Evolutionary conservation across 306 rosid genomes (phyloP).

Genomic region (Urtica urens): DNA sequence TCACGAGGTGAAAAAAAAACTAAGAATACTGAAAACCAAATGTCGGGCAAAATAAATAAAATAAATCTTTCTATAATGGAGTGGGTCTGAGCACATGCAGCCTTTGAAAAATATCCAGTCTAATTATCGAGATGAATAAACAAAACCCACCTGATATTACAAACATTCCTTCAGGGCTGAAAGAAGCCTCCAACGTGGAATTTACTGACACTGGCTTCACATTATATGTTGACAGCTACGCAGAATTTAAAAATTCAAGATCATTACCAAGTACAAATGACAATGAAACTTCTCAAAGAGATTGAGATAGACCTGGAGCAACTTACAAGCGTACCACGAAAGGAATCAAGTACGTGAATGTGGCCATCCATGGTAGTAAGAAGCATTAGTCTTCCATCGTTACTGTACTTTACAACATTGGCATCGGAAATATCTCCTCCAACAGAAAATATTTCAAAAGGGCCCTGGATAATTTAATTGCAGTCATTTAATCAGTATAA

Average conservation of each 20-base stretch:
- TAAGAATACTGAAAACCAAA: constrained; percentile 9
- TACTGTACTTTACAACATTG: constrained; percentile 87
- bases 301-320: constrained; percentile 6
- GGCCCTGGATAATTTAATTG: constrained; percentile 51
- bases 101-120: neutral
- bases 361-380: constrained; percentile 77
- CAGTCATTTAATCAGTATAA: constrained; percentile 6
- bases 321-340: constrained; percentile 87
- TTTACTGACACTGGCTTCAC: constrained; percentile 62
- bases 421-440: constrained; percentile 92
- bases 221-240: constrained; percentile 76
- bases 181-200: constrained; percentile 91
- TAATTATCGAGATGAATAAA: neutral
- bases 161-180: constrained; percentile 95
- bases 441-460: constrained; percentile 78
- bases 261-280: neutral
- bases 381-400: constrained; percentile 87
- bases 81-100: neutral
- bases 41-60: constrained; percentile 9
- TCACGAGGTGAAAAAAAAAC: constrained; percentile 14
- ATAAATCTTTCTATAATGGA: constrained; percentile 1
- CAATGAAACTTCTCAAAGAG: neutral
- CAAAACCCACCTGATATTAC: constrained; percentile 55
- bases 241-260: constrained; percentile 13
- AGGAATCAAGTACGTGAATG: constrained; percentile 85